phyloP scores from a whole-genome alignment of 176 grass and related monocot species.

The Oryza brachyantha region DNA sequence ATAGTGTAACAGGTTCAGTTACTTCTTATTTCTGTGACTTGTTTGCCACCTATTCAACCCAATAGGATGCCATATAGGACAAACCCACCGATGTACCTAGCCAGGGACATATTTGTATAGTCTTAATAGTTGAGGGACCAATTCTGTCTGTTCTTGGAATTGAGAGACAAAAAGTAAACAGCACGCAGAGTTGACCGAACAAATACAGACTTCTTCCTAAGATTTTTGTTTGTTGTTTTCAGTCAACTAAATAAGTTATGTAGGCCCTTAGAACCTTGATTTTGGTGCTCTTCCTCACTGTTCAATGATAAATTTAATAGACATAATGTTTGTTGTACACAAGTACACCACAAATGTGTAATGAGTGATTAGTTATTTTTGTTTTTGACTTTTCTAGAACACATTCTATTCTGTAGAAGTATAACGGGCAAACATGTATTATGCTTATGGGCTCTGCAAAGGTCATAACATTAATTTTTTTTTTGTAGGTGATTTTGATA shows the following conservation, averaged over 20 bases:
- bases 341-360: background rate
- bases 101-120: background rate
- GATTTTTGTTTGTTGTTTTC: slow-evolving; percentile 4
- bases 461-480: background rate
- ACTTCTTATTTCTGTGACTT: background rate
- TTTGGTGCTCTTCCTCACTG: background rate
- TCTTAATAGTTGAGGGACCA: background rate
- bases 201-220: background rate
- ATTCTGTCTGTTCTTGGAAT: background rate
- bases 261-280: background rate
- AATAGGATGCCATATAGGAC: background rate
- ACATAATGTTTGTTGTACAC: background rate
- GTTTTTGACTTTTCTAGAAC: background rate
- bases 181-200: background rate
- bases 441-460: background rate
- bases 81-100: background rate
- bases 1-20: background rate
- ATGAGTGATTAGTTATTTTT: background rate
- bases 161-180: background rate
- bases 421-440: background rate
- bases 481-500: slow-evolving; percentile 19
- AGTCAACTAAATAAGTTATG: background rate
- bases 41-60: background rate
- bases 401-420: background rate
- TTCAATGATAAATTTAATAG: too few species aligned